Evolutionary conservation across 257 asterid species (phyloP).

Genomic region (Penstemon newberryi): DNA sequence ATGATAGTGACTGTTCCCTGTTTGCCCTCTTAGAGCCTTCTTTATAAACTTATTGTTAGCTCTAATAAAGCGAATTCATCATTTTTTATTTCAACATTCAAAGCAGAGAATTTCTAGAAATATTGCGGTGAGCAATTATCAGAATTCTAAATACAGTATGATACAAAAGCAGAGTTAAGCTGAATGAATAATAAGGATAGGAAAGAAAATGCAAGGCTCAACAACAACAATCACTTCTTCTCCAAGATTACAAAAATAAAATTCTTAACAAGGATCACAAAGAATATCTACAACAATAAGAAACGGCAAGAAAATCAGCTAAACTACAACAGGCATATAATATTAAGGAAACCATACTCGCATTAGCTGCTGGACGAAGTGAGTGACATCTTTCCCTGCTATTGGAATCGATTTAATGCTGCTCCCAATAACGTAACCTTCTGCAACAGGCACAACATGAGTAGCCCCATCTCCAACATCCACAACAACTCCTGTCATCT

Average conservation of each 20-base stretch:
- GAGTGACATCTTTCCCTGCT: slow-evolving; percentile 84
- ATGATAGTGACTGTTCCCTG: slow-evolving; percentile 1
- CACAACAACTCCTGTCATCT: slow-evolving; percentile 98
- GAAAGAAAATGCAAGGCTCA: background rate
- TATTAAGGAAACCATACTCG: slow-evolving; percentile 48
- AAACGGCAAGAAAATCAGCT: background rate
- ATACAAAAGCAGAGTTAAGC: background rate
- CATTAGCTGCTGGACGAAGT: slow-evolving; percentile 87
- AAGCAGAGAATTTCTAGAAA: slow-evolving; percentile 6
- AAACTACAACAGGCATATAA: slow-evolving; percentile 5
- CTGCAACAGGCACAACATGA: slow-evolving; percentile 97
- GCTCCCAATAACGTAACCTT: slow-evolving; percentile 96
- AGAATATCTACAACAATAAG: background rate
- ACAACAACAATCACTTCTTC: background rate
- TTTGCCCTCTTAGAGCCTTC: background rate
- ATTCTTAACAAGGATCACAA: background rate
- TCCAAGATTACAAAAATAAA: background rate
- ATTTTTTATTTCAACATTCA: slow-evolving; percentile 11
- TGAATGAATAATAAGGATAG: background rate
- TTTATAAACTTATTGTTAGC: slow-evolving; percentile 2
- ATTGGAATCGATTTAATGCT: slow-evolving; percentile 94
- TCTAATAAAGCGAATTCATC: background rate
- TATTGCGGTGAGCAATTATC: slow-evolving; percentile 12
- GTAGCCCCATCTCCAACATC: slow-evolving; percentile 99
- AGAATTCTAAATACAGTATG: slow-evolving; percentile 9